Evolutionary conservation across 441 rosid genomes (phyloP), one percentile per base, ranked within the genome.

Genomic region (Geranium incanum): DNA sequence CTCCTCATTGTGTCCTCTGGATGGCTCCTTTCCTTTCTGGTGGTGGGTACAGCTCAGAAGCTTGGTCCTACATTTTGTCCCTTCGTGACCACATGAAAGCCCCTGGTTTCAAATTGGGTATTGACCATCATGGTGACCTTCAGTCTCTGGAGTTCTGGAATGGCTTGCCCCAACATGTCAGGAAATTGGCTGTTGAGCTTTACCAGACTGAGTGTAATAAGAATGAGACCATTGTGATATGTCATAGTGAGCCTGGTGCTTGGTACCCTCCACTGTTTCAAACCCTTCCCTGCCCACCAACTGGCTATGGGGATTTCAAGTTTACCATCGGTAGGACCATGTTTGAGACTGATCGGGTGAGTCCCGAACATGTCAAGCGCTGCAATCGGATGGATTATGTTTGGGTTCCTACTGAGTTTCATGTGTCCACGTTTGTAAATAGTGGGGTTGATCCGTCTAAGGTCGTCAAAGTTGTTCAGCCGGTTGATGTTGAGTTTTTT

Each of bases 241-340:
- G 98, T 76, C 97, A 90, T 65, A 90, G 98, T 71, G 95, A 90
- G 82, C 97, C 97, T 48, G 92, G 98, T 69, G 98, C 97, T 75
- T 90, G 98, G 97, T 71, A 89, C 71, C 95, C 97, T 0, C 93
- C 97, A 4, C 75, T 93, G 82, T 93, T 88, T 57, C 76, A 93
- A 70, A 93, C 95, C 0, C 74, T 80, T 67, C 95, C 92, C 70
- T 93, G 97, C 75, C 95, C 95, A 12, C 97, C 91, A 4, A 66
- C 73, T 39, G 97, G 87, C 38, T 90, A 89, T 72, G 78, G 63
- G 7, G 76, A 77, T 59, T 86, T 80, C 72, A 52, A 70, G 79
- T 76, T 71, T 65, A 86, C 91, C 37, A 80, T 93, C 36, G 94
- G 98, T 36, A 85, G 98, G 79, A 93, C 97, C 28, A 90, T 93